phyloP scores from a whole-genome alignment of 176 grass and related monocot species.

The Paspalum vaginatum region DNA sequence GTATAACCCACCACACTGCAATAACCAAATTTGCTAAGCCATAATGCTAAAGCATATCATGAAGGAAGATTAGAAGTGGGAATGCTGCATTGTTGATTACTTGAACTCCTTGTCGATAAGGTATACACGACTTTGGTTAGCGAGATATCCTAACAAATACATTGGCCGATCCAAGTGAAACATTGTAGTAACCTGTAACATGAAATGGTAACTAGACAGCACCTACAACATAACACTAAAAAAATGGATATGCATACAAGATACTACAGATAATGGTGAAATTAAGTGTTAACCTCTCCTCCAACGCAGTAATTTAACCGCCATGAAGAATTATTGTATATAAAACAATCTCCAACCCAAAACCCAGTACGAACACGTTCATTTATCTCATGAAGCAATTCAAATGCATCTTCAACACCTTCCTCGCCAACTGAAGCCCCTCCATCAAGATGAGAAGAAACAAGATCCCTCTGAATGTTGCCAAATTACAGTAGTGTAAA shows the following conservation, averaged over 20 bases:
- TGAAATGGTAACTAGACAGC: conserved; percentile 4
- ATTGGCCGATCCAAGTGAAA: conserved; percentile 80
- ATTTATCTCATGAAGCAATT: conserved; percentile 73
- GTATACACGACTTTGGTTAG: conserved; percentile 75
- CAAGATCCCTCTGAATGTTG: conserved; percentile 58
- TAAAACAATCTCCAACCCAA: conserved; percentile 78
- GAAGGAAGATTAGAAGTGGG: neutral
- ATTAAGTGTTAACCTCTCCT: conserved; percentile 53
- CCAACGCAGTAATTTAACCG: conserved; percentile 72
- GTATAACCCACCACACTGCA: conserved; percentile 88
- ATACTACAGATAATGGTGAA: conserved; percentile 12
- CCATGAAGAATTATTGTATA: conserved; percentile 80
- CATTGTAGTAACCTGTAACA: conserved; percentile 65
- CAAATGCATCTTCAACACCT: conserved; percentile 79
- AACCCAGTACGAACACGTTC: conserved; percentile 73
- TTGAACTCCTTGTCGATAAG: conserved; percentile 74
- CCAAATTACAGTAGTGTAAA: conserved; percentile 6
- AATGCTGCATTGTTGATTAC: conserved; percentile 34
- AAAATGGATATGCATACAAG: neutral
- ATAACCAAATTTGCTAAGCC: conserved; percentile 23
- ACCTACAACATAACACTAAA: neutral
- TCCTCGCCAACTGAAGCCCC: conserved; percentile 57
- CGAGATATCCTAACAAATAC: conserved; percentile 74
- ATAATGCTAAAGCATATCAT: conserved; percentile 13
- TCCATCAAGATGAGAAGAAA: conserved; percentile 65